phyloP scores from a whole-genome alignment of 176 grass and related monocot genomes.

The Aegilops speltoides region DNA sequence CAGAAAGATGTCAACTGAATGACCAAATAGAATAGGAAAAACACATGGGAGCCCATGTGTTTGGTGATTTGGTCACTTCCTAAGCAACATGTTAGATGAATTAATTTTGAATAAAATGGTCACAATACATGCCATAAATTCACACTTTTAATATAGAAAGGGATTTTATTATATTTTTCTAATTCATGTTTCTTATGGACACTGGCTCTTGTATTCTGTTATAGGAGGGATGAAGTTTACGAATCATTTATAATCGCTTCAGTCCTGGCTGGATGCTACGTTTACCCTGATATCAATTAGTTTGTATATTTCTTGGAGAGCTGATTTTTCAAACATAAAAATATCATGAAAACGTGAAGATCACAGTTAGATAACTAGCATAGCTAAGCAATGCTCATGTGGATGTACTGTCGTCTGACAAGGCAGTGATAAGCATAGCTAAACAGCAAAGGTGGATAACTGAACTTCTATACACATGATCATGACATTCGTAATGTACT shows the following conservation, averaged over 20 bases:
- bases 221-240: not conserved
- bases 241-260: not conserved
- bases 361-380: not conserved
- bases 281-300: not conserved
- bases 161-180: not conserved
- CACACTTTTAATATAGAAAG: not conserved
- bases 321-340: not conserved
- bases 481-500: constrained; percentile 1
- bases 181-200: not conserved
- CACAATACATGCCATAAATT: not conserved
- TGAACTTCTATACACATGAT: not conserved
- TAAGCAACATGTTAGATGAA: constrained; percentile 13
- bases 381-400: not conserved
- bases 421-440: not conserved
- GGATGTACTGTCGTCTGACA: not conserved
- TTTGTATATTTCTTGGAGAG: not conserved
- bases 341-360: not conserved
- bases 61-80: constrained; percentile 30
- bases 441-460: not conserved
- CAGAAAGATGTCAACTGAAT: not conserved
- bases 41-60: constrained; percentile 39
- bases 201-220: not conserved
- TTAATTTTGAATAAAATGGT: not conserved
- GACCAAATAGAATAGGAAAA: constrained; percentile 25
- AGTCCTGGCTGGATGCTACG: not conserved